A percentile compares a stretch with the other conserved stretches of the same genome.
phyloP scores from a whole-genome alignment of 2,329 filamentous ascomycete genomes.

The Ceratocystis smalleyi region DNA sequence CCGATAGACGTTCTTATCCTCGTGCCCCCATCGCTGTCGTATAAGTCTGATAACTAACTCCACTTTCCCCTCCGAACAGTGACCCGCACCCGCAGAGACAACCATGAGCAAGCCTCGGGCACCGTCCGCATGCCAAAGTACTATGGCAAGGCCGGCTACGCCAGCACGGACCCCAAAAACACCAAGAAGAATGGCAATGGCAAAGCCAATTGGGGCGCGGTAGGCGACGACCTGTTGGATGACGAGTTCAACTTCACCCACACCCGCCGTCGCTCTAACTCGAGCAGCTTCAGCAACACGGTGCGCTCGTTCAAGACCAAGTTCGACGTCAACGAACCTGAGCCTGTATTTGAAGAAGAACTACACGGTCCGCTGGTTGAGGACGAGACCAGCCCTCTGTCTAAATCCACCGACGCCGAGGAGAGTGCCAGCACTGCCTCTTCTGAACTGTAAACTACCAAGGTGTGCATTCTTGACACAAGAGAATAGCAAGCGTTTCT shows the following conservation, averaged over 20 bases:
- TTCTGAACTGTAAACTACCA: constrained; percentile 5
- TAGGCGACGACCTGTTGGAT: constrained; percentile 72
- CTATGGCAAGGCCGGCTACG: constrained; percentile 76
- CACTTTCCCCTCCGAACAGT: constrained; percentile 36
- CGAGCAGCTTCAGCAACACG: constrained; percentile 54
- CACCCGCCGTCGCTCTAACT: constrained; percentile 82
- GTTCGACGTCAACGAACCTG: constrained; percentile 77
- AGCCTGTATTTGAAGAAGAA: constrained; percentile 83
- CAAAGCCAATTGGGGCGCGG: constrained; percentile 82
- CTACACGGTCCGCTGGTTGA: constrained; percentile 52
- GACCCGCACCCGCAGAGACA: constrained; percentile 83
- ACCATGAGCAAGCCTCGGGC: constrained; percentile 55
- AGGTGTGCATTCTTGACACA: background rate
- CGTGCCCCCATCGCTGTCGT: constrained; percentile 7
- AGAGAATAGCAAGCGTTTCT: constrained; percentile 1
- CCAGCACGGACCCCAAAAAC: constrained; percentile 72
- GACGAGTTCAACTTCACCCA: constrained; percentile 72
- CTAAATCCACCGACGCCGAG: constrained; percentile 39
- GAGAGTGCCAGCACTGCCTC: constrained; percentile 43
- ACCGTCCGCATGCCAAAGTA: constrained; percentile 82
- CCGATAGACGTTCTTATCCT: no score
- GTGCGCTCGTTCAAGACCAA: constrained; percentile 84
- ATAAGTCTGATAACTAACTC: constrained; percentile 19
- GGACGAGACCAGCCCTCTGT: constrained; percentile 33
- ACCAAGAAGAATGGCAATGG: constrained; percentile 85